These are phyloP conservation scores for Luffa acutangula DNA, from an alignment of 306 rosid species.

Conservation along the genomic window DNA sequence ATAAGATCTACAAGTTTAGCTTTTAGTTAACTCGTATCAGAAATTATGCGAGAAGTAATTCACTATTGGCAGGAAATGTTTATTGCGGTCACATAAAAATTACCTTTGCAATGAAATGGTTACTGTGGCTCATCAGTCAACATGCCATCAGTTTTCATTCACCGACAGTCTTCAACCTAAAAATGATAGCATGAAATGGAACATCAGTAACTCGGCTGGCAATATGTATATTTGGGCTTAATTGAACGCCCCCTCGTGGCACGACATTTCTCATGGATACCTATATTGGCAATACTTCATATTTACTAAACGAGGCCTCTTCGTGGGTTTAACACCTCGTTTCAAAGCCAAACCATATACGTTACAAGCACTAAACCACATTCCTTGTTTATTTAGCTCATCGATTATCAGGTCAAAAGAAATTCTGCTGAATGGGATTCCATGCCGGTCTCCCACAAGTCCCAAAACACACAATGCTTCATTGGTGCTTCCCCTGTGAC, in stretches of 20 bases:
- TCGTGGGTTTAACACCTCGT: conserved; percentile 21
- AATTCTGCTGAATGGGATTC: conserved; percentile 20
- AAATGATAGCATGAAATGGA: background rate
- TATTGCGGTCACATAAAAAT: background rate
- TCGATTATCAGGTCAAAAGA: conserved; percentile 31
- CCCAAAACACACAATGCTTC: conserved; percentile 37
- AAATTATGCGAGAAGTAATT: background rate
- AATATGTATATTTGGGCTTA: background rate
- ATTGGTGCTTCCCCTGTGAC: conserved; percentile 30
- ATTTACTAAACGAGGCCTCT: background rate
- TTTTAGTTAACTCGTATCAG: background rate
- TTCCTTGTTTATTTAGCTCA: conserved; percentile 32
- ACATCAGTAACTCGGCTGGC: background rate
- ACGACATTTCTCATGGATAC: background rate
- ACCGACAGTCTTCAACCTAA: background rate
- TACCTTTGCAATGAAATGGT: background rate
- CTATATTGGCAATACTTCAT: background rate
- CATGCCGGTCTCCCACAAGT: conserved; percentile 22
- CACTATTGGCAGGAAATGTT: background rate
- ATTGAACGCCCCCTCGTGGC: background rate
- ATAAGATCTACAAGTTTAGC: too few species aligned
- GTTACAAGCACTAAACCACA: conserved; percentile 22
- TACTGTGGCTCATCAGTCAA: background rate
- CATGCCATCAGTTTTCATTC: background rate
- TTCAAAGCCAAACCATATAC: conserved; percentile 49